Base-by-base conservation (phyloP, 208 protist genomes). In the Trypanosoma cruzi region DNA sequence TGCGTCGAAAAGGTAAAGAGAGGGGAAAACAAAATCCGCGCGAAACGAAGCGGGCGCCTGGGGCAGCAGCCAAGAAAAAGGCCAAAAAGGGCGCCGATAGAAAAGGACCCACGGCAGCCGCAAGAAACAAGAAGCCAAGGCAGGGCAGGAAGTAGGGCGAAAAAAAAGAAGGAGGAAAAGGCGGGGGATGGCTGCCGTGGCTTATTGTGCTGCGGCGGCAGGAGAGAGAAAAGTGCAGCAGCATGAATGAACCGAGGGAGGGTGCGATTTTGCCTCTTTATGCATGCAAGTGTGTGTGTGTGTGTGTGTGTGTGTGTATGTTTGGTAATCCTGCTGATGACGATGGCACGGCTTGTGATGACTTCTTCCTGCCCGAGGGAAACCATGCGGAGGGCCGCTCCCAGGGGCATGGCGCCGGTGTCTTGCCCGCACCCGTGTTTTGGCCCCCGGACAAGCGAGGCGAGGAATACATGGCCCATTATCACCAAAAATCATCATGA, bases 91-190 rank as follows among this genome's bases (percentile, higher is more conserved):
- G 73, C 40, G 67, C 71, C 63, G 50, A 50, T 13, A 68, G n/a
- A 13, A 54, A 53, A 5, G 52, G 44, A n/a, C 36, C 24, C 18
- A 24, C 40, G 0, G 24, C 24, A 34, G 52, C 49, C 8, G 63
- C 73, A 4, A 79, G 73, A 61, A 46, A 68, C 6, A 75, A 71
- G 57, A 85, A 73, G 69, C 54, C 16, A 56, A 64, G 59, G 56
- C 24, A 73, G 22, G 42, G 67, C 2, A 53, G 32, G 53, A 29
- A 52, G 53, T 52, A 52, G 24, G 8, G 40, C 4, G 11, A 44
- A 1, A 16, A 44, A 36, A 59, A 54, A 59, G 26, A 54, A 56
- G 34, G 32, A 20, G 50, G 55, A 32, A 64, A 58, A 7, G 18
- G 36, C 6, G 10, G 10, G 36, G 36, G 36, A 10, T 40, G 36